phyloP scores from a whole-genome alignment of 169 alveolate genomes.

The Cystoisospora suis region DNA sequence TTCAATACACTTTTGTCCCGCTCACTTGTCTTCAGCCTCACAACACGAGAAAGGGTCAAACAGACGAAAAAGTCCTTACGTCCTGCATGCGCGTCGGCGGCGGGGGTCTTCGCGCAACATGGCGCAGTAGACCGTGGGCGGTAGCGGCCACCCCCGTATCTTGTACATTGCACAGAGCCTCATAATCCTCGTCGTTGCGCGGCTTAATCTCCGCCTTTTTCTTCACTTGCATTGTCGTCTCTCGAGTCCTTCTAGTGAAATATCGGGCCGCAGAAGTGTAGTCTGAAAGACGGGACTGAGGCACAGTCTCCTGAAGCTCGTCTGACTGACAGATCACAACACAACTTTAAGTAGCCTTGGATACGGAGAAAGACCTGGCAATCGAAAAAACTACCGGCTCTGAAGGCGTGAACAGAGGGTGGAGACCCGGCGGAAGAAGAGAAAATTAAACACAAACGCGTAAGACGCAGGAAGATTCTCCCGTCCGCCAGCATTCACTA shows the following conservation, averaged over 20 bases:
- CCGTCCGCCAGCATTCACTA: too few relatives aligned
- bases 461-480: too few relatives aligned
- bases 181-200: not conserved
- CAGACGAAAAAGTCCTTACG: too few relatives aligned
- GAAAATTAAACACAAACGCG: too few relatives aligned
- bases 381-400: too few relatives aligned
- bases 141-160: slow-evolving; percentile 22
- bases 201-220: not conserved
- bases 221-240: not conserved
- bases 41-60: too few relatives aligned
- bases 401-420: too few relatives aligned
- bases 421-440: too few relatives aligned
- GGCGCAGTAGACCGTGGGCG: not conserved
- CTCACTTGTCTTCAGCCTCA: too few relatives aligned
- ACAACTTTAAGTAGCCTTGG: too few relatives aligned
- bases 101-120: slow-evolving; percentile 59
- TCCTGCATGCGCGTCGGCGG: slow-evolving; percentile 61
- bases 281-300: slow-evolving; percentile 59
- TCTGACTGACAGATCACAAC: slow-evolving; percentile 35
- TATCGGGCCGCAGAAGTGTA: slow-evolving; percentile 59
- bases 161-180: not conserved
- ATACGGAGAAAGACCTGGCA: too few relatives aligned
- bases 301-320: slow-evolving; percentile 57
- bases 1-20: too few relatives aligned
- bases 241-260: not conserved